phyloP scores from a whole-genome alignment of 2,329 filamentous ascomycete genomes.

The Fusarium brachygibbosum region DNA sequence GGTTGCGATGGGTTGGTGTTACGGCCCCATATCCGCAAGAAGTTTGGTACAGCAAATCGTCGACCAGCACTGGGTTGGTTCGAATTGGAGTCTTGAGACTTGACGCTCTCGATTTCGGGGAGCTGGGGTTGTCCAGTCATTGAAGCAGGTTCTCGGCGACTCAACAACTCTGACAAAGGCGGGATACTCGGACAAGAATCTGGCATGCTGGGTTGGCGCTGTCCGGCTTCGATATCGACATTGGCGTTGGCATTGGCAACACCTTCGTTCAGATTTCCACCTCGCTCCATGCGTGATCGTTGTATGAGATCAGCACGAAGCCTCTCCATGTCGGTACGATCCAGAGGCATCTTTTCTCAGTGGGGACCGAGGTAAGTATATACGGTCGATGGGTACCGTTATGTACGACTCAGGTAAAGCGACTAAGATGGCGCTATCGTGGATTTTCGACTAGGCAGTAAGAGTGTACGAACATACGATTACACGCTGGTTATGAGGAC shows the following conservation, averaged over 20 bases:
- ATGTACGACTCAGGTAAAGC: conserved; percentile 30
- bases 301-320: conserved; percentile 53
- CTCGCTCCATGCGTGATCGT: conserved; percentile 50
- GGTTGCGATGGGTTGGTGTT: conserved; percentile 21
- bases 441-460: conserved; percentile 25
- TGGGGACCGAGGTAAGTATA: conserved; percentile 17
- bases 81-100: conserved; percentile 61
- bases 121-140: conserved; percentile 32
- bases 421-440: conserved; percentile 36
- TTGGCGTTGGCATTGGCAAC: conserved; percentile 13
- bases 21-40: conserved; percentile 30
- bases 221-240: conserved; percentile 33
- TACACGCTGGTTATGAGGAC: conserved; percentile 24
- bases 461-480: conserved; percentile 21
- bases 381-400: conserved; percentile 16
- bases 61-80: conserved; percentile 38
- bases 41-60: conserved; percentile 26
- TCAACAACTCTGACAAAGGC: conserved; percentile 38
- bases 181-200: conserved; percentile 15
- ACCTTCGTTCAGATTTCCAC: conserved; percentile 28
- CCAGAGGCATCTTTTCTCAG: conserved; percentile 40
- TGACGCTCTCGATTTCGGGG: conserved; percentile 59
- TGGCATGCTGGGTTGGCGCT: conserved; percentile 17
- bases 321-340: conserved; percentile 50
- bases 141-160: conserved; percentile 36